These are phyloP conservation scores for Cucurbita pepo DNA, from an alignment of 306 rosid species.

Conservation along the genomic window DNA sequence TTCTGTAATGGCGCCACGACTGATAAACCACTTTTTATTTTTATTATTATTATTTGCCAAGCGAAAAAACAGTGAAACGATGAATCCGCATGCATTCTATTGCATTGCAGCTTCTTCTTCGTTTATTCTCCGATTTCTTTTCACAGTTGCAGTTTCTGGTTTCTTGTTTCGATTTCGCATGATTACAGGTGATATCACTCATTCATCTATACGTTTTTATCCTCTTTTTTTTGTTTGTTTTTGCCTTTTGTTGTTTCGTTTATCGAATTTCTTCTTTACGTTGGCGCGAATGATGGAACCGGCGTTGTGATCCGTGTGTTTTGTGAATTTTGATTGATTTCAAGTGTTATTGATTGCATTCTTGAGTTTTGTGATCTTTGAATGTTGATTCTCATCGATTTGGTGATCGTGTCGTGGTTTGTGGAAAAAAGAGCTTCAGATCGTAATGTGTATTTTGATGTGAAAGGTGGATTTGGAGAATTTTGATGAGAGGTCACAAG, in stretches of 20 bases:
- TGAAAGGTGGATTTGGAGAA: constrained; percentile 15
- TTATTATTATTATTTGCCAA: not conserved
- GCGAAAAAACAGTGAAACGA: not conserved
- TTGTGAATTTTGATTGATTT: not conserved
- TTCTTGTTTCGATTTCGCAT: not conserved
- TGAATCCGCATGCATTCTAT: not conserved
- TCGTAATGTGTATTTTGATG: not conserved
- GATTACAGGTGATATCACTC: not conserved
- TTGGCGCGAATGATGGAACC: not conserved
- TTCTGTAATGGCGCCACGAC: not conserved
- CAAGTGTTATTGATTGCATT: not conserved
- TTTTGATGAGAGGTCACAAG: constrained; percentile 66
- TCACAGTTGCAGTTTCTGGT: not conserved
- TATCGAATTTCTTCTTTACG: not conserved
- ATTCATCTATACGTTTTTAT: not conserved
- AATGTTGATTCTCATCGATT: not conserved
- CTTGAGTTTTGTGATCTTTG: not conserved
- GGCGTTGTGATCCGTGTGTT: not conserved
- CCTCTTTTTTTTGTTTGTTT: not conserved
- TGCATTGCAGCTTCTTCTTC: constrained; percentile 2
- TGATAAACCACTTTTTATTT: not conserved
- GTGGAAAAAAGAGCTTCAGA: not conserved
- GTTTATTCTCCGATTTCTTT: not conserved
- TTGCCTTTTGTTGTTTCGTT: not conserved
- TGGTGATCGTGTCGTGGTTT: not conserved